Conservation (phyloP, 2,329 filamentous ascomycete species). For the Sphaerulina musiva region DNA sequence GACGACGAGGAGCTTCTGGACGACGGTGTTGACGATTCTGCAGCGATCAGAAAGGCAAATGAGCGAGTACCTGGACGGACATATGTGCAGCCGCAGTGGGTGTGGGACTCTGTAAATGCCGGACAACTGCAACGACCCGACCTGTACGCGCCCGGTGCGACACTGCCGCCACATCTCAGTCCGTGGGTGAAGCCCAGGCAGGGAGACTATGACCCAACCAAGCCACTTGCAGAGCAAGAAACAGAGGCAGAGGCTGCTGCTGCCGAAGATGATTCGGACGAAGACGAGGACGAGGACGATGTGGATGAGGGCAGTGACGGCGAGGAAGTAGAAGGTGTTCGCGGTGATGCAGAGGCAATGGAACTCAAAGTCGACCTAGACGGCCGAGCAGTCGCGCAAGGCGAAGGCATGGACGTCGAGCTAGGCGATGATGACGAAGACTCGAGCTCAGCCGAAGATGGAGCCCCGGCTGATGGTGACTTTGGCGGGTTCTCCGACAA, state of each 20-base stretch:
- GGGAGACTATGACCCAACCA: slow-evolving; percentile 85
- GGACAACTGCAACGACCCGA: slow-evolving; percentile 81
- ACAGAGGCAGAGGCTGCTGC: slow-evolving; percentile 73
- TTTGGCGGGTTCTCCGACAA: slow-evolving; percentile 45
- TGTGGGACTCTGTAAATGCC: slow-evolving; percentile 95
- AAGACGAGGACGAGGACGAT: slow-evolving; percentile 43
- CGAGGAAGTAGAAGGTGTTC: slow-evolving; percentile 30
- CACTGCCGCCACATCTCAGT: slow-evolving; percentile 87
- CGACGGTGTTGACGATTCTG: slow-evolving; percentile 54
- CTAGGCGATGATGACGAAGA: slow-evolving; percentile 39
- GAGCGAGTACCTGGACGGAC: slow-evolving; percentile 81
- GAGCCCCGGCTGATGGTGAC: slow-evolving; percentile 41
- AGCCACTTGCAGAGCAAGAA: slow-evolving; percentile 80
- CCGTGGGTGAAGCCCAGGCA: slow-evolving; percentile 86
- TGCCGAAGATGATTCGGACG: slow-evolving; percentile 36
- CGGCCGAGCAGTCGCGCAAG: slow-evolving; percentile 25
- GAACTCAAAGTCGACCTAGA: slow-evolving; percentile 28
- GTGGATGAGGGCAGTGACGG: slow-evolving; percentile 40
- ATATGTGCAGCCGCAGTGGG: slow-evolving; percentile 96
- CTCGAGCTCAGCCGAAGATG: slow-evolving; percentile 40
- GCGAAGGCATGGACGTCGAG: slow-evolving; percentile 44
- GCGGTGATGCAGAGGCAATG: slow-evolving; percentile 38
- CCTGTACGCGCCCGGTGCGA: slow-evolving; percentile 80
- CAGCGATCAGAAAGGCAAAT: slow-evolving; percentile 42
- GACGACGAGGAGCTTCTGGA: slow-evolving; percentile 42